Evolutionary conservation across 1,284 basidiomycete species (phyloP).

Genomic region (Microbotryum silenes-acaulis): DNA sequence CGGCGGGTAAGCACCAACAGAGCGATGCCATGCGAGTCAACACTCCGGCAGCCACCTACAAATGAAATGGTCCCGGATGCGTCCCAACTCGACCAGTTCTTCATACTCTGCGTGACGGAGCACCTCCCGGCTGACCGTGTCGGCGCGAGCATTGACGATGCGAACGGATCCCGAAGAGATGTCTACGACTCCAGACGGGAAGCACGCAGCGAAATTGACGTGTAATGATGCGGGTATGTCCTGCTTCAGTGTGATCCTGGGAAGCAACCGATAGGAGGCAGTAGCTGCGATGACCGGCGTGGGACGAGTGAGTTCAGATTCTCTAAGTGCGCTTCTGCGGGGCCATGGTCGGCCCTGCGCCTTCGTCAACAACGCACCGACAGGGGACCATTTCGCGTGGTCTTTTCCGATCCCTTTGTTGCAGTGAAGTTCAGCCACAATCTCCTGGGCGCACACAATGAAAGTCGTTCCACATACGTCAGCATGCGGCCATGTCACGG

Average conservation of each 20-base stretch:
- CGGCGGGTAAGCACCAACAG: background rate
- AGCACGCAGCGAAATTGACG: conserved; percentile 77
- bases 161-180: conserved; percentile 57
- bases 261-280: conserved; percentile 87
- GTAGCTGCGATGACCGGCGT: conserved; percentile 54
- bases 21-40: background rate
- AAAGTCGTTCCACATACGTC: background rate
- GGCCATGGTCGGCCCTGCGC: too few relatives aligned
- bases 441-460: conserved; percentile 46
- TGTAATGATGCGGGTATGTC: conserved; percentile 55
- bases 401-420: conserved; percentile 92
- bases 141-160: conserved; percentile 60
- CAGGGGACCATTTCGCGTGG: conserved; percentile 97
- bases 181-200: conserved; percentile 80
- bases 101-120: conserved; percentile 86
- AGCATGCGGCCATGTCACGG: background rate
- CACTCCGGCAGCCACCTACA: conserved; percentile 49
- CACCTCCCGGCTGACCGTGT: conserved; percentile 89
- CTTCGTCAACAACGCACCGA: conserved; percentile 54
- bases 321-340: background rate
- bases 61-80: conserved; percentile 88
- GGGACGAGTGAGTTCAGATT: background rate
- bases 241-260: conserved; percentile 69
- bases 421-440: conserved; percentile 83
- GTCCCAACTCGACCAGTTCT: conserved; percentile 70